A percentile compares a stretch with the other conserved stretches of the same genome.
Evolutionary conservation across 805 yeast species (phyloP).

Genomic region (Nakazawaea ishiwadae): DNA sequence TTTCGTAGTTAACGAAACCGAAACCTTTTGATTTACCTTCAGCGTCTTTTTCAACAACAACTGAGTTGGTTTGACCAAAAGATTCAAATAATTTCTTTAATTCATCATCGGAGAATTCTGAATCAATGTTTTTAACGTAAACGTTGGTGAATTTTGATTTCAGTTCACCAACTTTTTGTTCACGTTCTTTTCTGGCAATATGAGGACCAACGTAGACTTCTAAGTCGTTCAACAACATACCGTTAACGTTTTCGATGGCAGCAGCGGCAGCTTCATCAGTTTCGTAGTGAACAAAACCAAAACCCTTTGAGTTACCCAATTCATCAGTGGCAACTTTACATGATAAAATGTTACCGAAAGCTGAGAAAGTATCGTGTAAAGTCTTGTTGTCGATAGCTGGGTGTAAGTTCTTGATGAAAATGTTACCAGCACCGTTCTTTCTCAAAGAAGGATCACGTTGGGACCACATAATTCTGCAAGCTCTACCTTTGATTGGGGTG

Average conservation of each 20-base stretch:
- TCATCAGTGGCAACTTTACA: constrained; percentile 97
- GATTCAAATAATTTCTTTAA: constrained; percentile 68
- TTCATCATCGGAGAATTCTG: constrained; percentile 65
- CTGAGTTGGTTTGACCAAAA: constrained; percentile 79
- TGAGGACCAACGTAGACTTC: constrained; percentile 96
- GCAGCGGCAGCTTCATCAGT: constrained; percentile 87
- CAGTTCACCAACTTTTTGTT: constrained; percentile 84
- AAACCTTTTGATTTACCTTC: constrained; percentile 93
- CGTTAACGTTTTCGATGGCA: constrained; percentile 96
- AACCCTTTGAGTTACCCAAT: constrained; percentile 87
- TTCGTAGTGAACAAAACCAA: constrained; percentile 97
- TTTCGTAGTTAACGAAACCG: constrained; percentile 89
- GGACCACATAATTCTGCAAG: constrained; percentile 99
- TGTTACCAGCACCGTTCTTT: constrained; percentile 93
- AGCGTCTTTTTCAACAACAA: constrained; percentile 71
- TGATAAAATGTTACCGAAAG: constrained; percentile 92
- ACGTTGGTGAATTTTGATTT: constrained; percentile 94
- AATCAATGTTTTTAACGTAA: constrained; percentile 84
- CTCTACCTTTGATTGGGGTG: constrained; percentile 86
- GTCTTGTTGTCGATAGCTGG: constrained; percentile 99
- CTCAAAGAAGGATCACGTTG: constrained; percentile 97
- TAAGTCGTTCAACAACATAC: constrained; percentile 95
- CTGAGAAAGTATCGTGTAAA: constrained; percentile 94
- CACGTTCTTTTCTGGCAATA: constrained; percentile 89
- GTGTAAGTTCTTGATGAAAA: constrained; percentile 96